phyloP scores from a whole-genome alignment of 306 rosid species.

The Cicer cuneatum region DNA sequence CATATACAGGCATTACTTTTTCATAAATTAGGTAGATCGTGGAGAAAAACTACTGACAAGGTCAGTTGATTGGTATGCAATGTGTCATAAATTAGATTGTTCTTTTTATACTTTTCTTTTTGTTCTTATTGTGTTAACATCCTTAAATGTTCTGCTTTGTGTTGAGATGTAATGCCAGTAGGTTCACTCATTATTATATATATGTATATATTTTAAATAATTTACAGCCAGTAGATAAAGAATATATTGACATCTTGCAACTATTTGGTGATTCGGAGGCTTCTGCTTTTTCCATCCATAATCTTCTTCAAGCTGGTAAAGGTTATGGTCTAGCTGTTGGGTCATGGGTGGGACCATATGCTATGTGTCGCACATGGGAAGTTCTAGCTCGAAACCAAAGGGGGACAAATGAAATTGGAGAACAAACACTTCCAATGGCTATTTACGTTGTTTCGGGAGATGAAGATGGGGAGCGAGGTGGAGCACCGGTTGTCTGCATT shows the following conservation, averaged over 20 bases:
- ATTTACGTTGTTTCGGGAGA: conserved; percentile 95
- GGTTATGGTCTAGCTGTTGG: conserved; percentile 90
- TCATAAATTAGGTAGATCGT: conserved; percentile 86
- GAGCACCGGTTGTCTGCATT: conserved; percentile 92
- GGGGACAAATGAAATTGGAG: conserved; percentile 55
- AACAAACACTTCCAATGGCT: conserved; percentile 85
- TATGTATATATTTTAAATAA: background rate
- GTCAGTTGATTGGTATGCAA: conserved; percentile 56
- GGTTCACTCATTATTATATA: conserved; percentile 28
- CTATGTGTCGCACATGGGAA: conserved; percentile 98
- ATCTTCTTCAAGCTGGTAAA: conserved; percentile 87
- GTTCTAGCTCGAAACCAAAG: conserved; percentile 67
- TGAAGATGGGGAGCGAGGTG: conserved; percentile 98
- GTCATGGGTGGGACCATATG: conserved; percentile 99
- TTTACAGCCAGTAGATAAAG: conserved; percentile 72
- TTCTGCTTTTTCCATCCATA: conserved; percentile 80
- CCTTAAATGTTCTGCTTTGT: conserved; percentile 18
- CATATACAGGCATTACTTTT: conserved; percentile 77
- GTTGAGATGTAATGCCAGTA: conserved; percentile 17
- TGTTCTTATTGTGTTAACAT: background rate
- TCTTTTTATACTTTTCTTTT: background rate
- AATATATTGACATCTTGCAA: conserved; percentile 69
- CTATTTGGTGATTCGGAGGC: conserved; percentile 86
- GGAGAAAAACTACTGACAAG: conserved; percentile 74
- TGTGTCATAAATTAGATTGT: conserved; percentile 23